These are phyloP conservation scores for Thuidium tamariscinum DNA, from an alignment of 225 moss, liverwort and hornwort genomes.

Conservation along the genomic window DNA sequence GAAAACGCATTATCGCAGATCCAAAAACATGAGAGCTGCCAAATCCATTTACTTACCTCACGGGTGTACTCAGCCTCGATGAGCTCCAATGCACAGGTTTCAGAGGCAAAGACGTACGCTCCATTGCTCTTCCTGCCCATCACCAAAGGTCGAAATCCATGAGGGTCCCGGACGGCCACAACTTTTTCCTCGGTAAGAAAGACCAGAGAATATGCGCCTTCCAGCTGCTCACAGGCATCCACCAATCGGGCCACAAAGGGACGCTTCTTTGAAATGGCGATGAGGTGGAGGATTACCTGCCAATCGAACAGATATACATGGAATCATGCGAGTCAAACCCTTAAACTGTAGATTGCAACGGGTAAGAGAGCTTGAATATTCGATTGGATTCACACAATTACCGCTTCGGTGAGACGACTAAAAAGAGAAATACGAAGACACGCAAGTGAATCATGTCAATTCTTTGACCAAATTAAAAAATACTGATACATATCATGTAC, in stretches of 20 bases:
- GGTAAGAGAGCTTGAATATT: neutral
- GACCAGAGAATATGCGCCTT: constrained; percentile 89
- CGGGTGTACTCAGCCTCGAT: constrained; percentile 76
- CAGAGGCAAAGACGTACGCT: constrained; percentile 81
- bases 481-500: neutral
- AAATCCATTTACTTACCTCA: constrained; percentile 39
- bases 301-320: neutral
- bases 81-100: constrained; percentile 83
- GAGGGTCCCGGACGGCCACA: constrained; percentile 80
- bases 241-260: constrained; percentile 89
- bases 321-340: neutral
- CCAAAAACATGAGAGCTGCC: neutral
- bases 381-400: neutral
- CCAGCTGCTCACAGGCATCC: constrained; percentile 93
- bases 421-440: neutral
- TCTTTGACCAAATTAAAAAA: neutral
- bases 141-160: constrained; percentile 89
- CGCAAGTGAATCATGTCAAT: neutral
- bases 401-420: neutral
- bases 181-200: constrained; percentile 86
- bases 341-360: neutral
- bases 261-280: constrained; percentile 77
- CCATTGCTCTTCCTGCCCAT: constrained; percentile 83
- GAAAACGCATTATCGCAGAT: neutral
- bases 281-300: constrained; percentile 29